These are phyloP conservation scores for Leishmania guyanensis DNA, from an alignment of 208 protist species.

Conservation along the genomic window DNA sequence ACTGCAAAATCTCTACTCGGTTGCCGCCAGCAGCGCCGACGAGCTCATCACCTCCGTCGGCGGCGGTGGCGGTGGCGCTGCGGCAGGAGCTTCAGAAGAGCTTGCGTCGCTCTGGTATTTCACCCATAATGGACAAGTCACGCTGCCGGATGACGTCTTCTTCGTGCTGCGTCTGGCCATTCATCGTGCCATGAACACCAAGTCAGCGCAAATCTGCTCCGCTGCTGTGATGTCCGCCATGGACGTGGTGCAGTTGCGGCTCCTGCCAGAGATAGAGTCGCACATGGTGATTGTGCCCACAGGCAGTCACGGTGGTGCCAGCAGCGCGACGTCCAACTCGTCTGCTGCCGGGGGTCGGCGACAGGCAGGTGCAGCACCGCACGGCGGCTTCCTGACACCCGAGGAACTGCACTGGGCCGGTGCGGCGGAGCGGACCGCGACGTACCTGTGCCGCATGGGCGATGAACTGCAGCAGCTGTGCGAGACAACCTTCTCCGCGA, in stretches of 20 bases:
- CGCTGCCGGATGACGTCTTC: slow-evolving; percentile 82
- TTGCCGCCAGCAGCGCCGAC: slow-evolving; percentile 42
- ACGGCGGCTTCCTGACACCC: slow-evolving; percentile 35
- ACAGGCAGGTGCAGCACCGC: slow-evolving; percentile 13
- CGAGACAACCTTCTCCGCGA: slow-evolving; percentile 15
- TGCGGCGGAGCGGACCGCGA: slow-evolving; percentile 46
- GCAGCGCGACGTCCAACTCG: slow-evolving; percentile 6
- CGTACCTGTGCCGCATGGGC: slow-evolving; percentile 54
- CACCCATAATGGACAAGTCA: slow-evolving; percentile 45
- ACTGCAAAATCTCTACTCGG: slow-evolving; percentile 59
- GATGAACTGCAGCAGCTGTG: slow-evolving; percentile 63
- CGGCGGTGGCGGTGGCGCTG: slow-evolving; percentile 11
- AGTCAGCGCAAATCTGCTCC: slow-evolving; percentile 81
- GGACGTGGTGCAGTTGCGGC: slow-evolving; percentile 56
- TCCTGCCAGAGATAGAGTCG: slow-evolving; percentile 56
- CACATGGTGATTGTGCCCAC: slow-evolving; percentile 19
- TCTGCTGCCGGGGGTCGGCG: background rate
- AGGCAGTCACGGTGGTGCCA: background rate
- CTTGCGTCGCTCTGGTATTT: slow-evolving; percentile 36
- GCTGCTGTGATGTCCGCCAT: slow-evolving; percentile 69
- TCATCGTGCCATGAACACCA: slow-evolving; percentile 79
- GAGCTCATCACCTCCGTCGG: slow-evolving; percentile 30
- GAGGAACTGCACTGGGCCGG: slow-evolving; percentile 60
- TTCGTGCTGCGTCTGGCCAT: slow-evolving; percentile 84
- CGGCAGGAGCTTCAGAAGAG: slow-evolving; percentile 13